These are phyloP conservation scores for Mucor indicus DNA, from an alignment of 371 early-diverging fungal species.

Conservation along the genomic window DNA sequence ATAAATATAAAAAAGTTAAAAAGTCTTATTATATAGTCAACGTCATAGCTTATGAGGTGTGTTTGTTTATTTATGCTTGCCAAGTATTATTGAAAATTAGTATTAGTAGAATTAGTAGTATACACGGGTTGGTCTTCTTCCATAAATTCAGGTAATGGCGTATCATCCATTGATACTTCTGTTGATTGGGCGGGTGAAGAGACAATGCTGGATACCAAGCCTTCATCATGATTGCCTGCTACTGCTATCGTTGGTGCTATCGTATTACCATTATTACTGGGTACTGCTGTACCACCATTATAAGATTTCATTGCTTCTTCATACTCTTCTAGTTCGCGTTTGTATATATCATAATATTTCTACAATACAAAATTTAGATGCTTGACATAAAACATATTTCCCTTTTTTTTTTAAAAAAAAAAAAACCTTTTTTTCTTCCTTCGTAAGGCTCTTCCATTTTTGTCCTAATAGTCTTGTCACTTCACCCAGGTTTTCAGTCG, in stretches of 20 bases:
- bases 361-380: constrained; percentile 1
- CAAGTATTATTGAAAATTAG: too few relatives aligned
- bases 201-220: not conserved
- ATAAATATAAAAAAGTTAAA: too few relatives aligned
- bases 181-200: constrained; percentile 26
- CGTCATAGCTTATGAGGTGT: too few relatives aligned
- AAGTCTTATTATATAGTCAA: too few relatives aligned
- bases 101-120: too few relatives aligned
- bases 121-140: too few relatives aligned
- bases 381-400: not conserved
- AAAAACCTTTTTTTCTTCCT: constrained; percentile 51
- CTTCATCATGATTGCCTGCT: not conserved
- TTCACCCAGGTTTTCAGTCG: constrained; percentile 48
- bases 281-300: constrained; percentile 9
- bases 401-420: not conserved
- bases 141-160: too few relatives aligned
- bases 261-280: not conserved
- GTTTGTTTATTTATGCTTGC: too few relatives aligned
- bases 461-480: constrained; percentile 49
- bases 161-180: constrained; percentile 20
- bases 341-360: constrained; percentile 55
- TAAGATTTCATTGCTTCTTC: constrained; percentile 52
- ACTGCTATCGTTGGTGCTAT: too few relatives aligned
- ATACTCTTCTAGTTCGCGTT: constrained; percentile 46
- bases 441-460: constrained; percentile 49